Base-by-base conservation (phyloP, 2,329 filamentous ascomycete species). In the Aspergillus pseudoglaucus region DNA sequence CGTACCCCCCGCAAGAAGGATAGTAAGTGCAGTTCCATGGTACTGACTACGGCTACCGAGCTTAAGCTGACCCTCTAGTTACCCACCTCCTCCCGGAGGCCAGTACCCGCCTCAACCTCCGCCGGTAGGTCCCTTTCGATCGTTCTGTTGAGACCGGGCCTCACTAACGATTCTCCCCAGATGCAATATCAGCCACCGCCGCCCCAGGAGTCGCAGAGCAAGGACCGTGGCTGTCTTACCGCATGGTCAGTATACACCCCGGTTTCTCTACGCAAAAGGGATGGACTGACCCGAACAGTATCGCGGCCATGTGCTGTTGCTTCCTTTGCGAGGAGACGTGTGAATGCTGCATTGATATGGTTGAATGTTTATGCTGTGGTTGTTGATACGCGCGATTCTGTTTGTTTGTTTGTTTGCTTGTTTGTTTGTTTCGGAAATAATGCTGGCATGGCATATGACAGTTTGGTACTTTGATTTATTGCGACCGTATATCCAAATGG, bases 221-320 rank as follows among this genome's bases (percentile, higher is more conserved):
- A 56, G 42, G 52, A 56, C 39, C 54, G 52, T 39, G 54, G 54
- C 5, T 56, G 54, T 41, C 38, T 56, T 17, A 56, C 52, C 8
- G 53, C 50, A 38, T 56, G 53, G 53, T 55, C 25, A 12, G 51
- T 46, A 4, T 30, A 12, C 5, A 12, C 20, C 32, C 27, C n/a
- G n/a, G n/a, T n/a, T n/a, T n/a, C n/a, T n/a, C n/a, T 5, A 14
- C 12, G 20, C 9, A 2, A 25, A 38, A 8, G 8, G 6, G 17
- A 37, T 5, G 2, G 14, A 17, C 27, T 46, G 44, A 39, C 48
- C 4, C 2, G 10, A 2, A 8, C 27, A 55, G 54, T 50, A 37
- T 56, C 18, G 47, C 54, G 49, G 53, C 54, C 7, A 44, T 56
- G 50, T 56, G 54, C 54, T 56, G 54, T 37, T 56, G 54, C 23